These are phyloP conservation scores for Schizosaccharomyces lindneri DNA, from an alignment of 805 yeast genomes.

Conservation along the genomic window DNA sequence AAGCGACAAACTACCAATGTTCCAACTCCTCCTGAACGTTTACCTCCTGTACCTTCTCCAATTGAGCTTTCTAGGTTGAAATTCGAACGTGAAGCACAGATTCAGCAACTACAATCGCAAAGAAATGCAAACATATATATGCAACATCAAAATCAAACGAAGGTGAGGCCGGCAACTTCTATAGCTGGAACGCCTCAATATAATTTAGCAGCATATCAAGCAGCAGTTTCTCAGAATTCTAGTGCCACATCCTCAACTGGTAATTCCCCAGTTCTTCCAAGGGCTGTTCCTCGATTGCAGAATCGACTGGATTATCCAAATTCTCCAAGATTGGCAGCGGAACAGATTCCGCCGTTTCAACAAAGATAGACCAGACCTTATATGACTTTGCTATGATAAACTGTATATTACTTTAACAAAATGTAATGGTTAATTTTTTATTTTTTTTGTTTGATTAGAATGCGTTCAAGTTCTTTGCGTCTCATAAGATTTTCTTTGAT, in stretches of 20 bases:
- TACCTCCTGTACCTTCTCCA: conserved; percentile 32
- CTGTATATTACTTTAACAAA: background rate
- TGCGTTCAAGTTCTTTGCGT: too few species aligned
- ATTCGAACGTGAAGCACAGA: conserved; percentile 38
- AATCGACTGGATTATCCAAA: background rate
- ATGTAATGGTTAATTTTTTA: background rate
- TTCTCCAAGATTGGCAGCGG: background rate
- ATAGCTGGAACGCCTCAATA: background rate
- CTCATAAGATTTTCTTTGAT: too few species aligned
- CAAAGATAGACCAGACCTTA: background rate
- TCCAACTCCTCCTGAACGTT: background rate
- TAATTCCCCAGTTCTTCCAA: background rate
- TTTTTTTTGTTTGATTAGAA: too few species aligned
- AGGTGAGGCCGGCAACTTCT: background rate
- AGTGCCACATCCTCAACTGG: background rate
- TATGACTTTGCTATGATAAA: background rate
- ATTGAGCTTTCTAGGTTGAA: conserved; percentile 63
- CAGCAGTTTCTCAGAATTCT: too few species aligned
- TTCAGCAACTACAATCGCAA: conserved; percentile 37
- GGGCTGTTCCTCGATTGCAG: background rate
- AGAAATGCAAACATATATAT: conserved; percentile 7
- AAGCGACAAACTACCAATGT: background rate
- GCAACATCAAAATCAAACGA: conserved; percentile 4
- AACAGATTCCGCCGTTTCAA: background rate
- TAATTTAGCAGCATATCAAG: too few species aligned